A percentile compares a stretch with the other conserved stretches of the same genome.
Evolutionary conservation across 768 basidiomycete genomes (phyloP).

Genomic region (Lactarius quietus): DNA sequence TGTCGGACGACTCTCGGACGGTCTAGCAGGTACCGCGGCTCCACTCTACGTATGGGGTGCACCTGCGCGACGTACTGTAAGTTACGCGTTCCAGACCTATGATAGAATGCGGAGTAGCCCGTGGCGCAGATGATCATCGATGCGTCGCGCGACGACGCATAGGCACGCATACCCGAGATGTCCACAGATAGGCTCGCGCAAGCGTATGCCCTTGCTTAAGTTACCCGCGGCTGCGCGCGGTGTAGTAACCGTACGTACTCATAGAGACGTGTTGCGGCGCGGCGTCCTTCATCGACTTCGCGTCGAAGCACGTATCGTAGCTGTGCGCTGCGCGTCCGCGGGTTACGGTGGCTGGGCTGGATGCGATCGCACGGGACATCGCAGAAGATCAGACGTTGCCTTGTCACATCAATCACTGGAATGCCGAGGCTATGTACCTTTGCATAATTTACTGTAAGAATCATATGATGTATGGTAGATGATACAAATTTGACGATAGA

Average conservation of each 20-base stretch:
- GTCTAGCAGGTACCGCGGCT: slow-evolving; percentile 63
- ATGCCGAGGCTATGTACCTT: too few relatives aligned
- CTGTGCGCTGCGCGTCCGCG: slow-evolving; percentile 54
- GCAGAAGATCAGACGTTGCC: slow-evolving; percentile 52
- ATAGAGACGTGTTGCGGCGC: slow-evolving; percentile 62
- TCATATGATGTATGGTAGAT: background rate
- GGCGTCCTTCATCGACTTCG: slow-evolving; percentile 83
- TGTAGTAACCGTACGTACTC: slow-evolving; percentile 88
- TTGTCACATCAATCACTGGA: too few relatives aligned
- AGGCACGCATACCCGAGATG: too few relatives aligned
- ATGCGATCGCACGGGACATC: too few relatives aligned
- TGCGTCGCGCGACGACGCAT: too few relatives aligned
- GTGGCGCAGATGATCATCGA: slow-evolving; percentile 69
- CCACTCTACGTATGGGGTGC: slow-evolving; percentile 78
- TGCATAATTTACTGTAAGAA: background rate
- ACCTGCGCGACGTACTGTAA: slow-evolving; percentile 60
- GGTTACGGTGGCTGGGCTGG: too few relatives aligned
- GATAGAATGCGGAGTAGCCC: slow-evolving; percentile 62
- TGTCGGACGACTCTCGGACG: slow-evolving; percentile 67
- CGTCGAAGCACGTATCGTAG: slow-evolving; percentile 86
- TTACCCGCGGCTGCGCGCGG: slow-evolving; percentile 58
- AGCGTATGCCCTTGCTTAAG: too few relatives aligned
- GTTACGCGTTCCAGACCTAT: slow-evolving; percentile 58
- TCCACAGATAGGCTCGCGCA: too few relatives aligned
- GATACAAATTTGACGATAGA: background rate